Percentiles rank a stretch among this genome's conserved stretches.
Conservation (phyloP, 768 basidiomycete genomes). For the Termitomyces eurrhizus region DNA sequence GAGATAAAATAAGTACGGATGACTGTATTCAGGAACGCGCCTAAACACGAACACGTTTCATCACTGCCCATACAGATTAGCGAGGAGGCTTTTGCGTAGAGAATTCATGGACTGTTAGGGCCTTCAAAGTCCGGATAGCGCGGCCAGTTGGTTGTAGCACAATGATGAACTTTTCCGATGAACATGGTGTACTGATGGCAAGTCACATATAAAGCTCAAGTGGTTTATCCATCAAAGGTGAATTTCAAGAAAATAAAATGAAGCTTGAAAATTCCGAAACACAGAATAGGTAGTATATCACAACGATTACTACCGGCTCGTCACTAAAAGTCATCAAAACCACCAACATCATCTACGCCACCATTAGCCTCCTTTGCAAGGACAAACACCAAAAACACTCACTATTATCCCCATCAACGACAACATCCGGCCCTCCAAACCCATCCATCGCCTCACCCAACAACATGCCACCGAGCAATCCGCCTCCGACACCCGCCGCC, state of each 20-base stretch:
- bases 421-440: conserved; percentile 1
- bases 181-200: neutral
- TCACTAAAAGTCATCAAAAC: neutral
- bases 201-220: neutral
- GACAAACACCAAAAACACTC: neutral
- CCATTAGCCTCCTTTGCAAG: neutral
- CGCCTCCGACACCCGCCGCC: conserved; percentile 5
- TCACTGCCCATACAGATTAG: neutral
- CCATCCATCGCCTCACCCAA: conserved; percentile 1
- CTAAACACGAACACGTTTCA: neutral
- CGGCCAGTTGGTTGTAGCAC: neutral
- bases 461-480: conserved; percentile 22
- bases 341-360: neutral
- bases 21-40: neutral
- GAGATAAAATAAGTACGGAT: neutral
- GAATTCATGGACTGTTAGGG: neutral
- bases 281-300: neutral
- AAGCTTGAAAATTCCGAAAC: neutral
- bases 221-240: neutral
- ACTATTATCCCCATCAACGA: neutral
- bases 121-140: neutral
- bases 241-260: neutral
- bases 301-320: neutral
- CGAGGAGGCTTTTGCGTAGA: too few species aligned
- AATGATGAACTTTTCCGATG: neutral